These are phyloP conservation scores for Allium sativum DNA, from an alignment of 106 monocot species.

Conservation along the genomic window DNA sequence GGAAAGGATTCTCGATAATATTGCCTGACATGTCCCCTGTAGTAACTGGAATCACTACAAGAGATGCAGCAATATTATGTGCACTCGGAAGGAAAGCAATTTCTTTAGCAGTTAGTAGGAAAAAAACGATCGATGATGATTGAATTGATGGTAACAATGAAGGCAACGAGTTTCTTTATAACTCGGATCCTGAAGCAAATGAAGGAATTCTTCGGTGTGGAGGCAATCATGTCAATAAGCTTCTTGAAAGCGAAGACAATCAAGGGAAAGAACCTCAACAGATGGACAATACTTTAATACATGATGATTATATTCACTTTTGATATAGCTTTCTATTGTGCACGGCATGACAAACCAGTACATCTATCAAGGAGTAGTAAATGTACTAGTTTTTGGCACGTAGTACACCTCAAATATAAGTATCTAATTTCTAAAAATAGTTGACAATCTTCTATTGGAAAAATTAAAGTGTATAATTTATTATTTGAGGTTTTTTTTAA, in stretches of 20 bases:
- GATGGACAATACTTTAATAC: background rate
- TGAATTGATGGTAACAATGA: background rate
- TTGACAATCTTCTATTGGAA: no score
- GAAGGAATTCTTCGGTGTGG: constrained; percentile 60
- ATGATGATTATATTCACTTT: background rate
- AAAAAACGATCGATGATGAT: background rate
- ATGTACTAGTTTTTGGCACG: no score
- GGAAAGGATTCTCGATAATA: constrained; percentile 78
- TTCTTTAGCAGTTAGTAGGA: constrained; percentile 59
- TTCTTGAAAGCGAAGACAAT: constrained; percentile 85
- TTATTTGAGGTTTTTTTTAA: constrained; percentile 1
- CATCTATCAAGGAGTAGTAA: no score
- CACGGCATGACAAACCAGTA: no score
- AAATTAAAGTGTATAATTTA: no score
- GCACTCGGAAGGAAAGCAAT: constrained; percentile 67
- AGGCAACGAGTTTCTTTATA: constrained; percentile 11
- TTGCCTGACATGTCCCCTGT: constrained; percentile 91
- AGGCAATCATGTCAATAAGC: constrained; percentile 76
- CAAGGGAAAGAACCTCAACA: constrained; percentile 33
- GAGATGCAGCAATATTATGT: constrained; percentile 79
- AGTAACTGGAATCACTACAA: constrained; percentile 88
- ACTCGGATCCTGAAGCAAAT: constrained; percentile 23
- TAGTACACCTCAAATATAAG: no score
- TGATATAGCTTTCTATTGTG: background rate
- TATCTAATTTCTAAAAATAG: no score